Evolutionary conservation across 805 yeast genomes (phyloP).

Genomic region (Hanseniaspora osmophila): DNA sequence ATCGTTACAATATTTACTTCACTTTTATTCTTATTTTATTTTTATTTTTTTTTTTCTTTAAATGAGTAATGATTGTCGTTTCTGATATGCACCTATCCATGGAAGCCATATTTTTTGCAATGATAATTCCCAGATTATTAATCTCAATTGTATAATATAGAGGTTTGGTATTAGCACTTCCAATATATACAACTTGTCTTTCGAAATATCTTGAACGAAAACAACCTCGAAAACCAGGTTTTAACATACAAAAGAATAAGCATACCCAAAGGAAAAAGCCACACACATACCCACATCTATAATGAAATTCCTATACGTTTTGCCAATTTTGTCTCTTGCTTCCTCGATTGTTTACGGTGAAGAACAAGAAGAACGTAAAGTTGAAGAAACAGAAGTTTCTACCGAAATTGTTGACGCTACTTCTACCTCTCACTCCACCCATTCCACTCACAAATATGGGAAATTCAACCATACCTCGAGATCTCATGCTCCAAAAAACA

Average conservation of each 20-base stretch:
- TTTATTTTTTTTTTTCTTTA: too few species aligned
- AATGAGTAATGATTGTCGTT: too few species aligned
- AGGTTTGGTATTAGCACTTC: too few species aligned
- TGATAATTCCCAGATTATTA: too few species aligned
- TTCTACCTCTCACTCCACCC: constrained; percentile 16
- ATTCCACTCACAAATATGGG: constrained; percentile 33
- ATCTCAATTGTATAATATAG: too few species aligned
- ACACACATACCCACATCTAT: not conserved
- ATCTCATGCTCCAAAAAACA: constrained; percentile 21
- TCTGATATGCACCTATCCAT: too few species aligned
- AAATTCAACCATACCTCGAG: constrained; percentile 34
- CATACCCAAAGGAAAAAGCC: not conserved
- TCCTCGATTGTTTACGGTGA: constrained; percentile 26
- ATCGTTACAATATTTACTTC: too few species aligned
- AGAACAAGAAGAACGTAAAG: constrained; percentile 8
- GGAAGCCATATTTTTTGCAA: too few species aligned
- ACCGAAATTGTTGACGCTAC: constrained; percentile 16
- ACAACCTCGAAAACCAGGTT: not conserved
- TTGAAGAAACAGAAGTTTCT: constrained; percentile 6
- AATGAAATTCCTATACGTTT: constrained; percentile 30
- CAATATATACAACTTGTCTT: too few species aligned
- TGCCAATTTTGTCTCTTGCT: constrained; percentile 22
- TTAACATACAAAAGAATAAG: not conserved
- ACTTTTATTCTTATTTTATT: too few species aligned
- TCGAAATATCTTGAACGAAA: not conserved